phyloP scores from a whole-genome alignment of 345 rosid genomes.

The Aquilaria malaccensis region DNA sequence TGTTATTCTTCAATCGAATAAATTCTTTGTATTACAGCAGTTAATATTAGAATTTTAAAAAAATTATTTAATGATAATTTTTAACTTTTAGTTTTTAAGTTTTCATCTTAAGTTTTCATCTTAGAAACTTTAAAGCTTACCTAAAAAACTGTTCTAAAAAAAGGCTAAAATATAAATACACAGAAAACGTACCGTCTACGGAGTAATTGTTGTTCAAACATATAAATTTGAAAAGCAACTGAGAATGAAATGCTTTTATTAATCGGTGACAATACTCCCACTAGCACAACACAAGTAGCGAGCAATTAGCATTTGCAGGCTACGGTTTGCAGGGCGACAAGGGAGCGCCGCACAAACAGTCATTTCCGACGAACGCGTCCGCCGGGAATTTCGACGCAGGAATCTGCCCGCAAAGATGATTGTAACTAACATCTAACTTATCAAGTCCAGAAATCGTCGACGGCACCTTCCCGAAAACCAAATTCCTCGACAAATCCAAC shows the following conservation, averaged over 20 bases:
- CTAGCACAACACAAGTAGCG: neutral
- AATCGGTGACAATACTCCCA: neutral
- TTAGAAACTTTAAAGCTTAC: no score
- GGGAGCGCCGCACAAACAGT: constrained; percentile 56
- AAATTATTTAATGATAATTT: no score
- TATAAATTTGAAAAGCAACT: no score
- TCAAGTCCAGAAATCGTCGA: constrained; percentile 31
- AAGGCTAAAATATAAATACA: no score
- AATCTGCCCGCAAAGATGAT: constrained; percentile 62
- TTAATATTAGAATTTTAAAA: no score
- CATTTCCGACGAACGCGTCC: constrained; percentile 36
- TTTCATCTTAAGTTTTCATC: no score
- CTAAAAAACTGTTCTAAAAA: no score
- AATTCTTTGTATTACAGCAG: no score
- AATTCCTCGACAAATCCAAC: constrained; percentile 56
- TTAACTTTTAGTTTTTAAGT: no score
- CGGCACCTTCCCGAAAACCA: constrained; percentile 52
- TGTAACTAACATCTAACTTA: constrained; percentile 45
- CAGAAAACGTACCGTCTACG: no score
- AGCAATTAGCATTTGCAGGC: neutral
- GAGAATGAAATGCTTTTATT: neutral
- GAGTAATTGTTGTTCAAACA: no score
- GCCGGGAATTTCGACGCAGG: constrained; percentile 54
- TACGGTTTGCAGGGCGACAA: constrained; percentile 36
- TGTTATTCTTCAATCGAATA: no score